A percentile compares a stretch with the other conserved stretches of the same genome.
phyloP scores from a whole-genome alignment of 2,329 filamentous ascomycete species.

The Aspergillus flavus region DNA sequence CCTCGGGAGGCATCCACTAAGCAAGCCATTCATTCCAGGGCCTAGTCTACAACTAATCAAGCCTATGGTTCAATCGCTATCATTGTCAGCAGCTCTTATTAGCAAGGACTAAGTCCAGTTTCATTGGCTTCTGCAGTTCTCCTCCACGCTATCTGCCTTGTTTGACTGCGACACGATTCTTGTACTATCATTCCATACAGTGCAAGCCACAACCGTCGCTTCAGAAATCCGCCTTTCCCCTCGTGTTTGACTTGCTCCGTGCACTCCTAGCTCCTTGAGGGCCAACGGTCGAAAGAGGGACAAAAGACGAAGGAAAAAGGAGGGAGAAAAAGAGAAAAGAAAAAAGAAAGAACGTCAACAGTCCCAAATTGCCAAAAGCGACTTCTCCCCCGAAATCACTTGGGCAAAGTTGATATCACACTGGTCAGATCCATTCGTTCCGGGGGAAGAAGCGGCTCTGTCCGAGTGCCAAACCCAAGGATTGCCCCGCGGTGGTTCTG shows the following conservation, averaged over 20 bases:
- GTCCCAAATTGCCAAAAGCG: neutral
- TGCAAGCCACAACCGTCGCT: constrained; percentile 9
- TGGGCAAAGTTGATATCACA: constrained; percentile 2
- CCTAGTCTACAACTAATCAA: constrained; percentile 1
- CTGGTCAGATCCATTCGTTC: constrained; percentile 1
- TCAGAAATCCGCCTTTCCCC: neutral
- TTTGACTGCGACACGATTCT: constrained; percentile 6
- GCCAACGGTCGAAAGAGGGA: neutral
- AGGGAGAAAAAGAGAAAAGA: neutral
- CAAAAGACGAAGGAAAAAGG: neutral
- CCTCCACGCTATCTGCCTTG: constrained; percentile 6
- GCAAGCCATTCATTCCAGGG: constrained; percentile 4
- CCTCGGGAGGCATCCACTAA: constrained; percentile 2
- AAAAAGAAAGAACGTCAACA: neutral
- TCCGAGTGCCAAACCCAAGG: constrained; percentile 12
- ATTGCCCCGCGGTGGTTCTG: constrained; percentile 17
- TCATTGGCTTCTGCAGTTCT: constrained; percentile 1
- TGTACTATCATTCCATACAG: neutral
- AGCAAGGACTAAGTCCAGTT: neutral
- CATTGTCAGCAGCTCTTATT: constrained; percentile 5
- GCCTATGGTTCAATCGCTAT: neutral
- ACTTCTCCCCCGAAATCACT: neutral
- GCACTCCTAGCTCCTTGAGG: neutral
- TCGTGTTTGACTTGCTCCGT: constrained; percentile 4
- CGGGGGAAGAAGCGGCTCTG: constrained; percentile 13